These are phyloP conservation scores for Colletotrichum spaethianum DNA, from an alignment of 2,329 filamentous ascomycete genomes.

Conservation along the genomic window DNA sequence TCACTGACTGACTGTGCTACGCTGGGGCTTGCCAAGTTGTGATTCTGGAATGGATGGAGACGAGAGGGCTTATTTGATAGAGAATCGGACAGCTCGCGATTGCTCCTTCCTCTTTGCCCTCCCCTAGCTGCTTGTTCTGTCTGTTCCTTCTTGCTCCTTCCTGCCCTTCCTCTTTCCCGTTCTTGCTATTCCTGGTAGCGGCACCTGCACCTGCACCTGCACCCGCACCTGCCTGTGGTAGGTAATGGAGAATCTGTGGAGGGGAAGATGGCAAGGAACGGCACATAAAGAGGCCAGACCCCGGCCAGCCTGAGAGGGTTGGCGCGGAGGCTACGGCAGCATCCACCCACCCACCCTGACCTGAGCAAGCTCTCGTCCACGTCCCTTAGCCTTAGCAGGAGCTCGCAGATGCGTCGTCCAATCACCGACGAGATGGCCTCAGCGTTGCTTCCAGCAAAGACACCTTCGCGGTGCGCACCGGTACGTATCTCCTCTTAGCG, in stretches of 20 bases:
- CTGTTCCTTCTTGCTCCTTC: background rate
- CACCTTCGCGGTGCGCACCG: conserved; percentile 15
- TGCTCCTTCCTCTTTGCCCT: background rate
- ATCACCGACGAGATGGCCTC: conserved; percentile 3
- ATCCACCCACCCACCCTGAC: no score
- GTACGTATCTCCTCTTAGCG: conserved; percentile 21
- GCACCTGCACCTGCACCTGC: conserved; percentile 6
- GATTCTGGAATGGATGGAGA: conserved; percentile 4
- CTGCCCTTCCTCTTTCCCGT: background rate
- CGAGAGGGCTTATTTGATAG: conserved; percentile 14
- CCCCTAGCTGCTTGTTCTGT: background rate
- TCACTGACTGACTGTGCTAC: background rate
- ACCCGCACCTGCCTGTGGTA: background rate
- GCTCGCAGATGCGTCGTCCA: conserved; percentile 20
- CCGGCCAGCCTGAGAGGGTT: background rate
- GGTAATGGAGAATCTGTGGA: conserved; percentile 10
- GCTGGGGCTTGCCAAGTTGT: conserved; percentile 5
- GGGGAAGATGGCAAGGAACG: conserved; percentile 16
- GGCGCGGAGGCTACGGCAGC: conserved; percentile 37
- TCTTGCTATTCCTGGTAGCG: conserved; percentile 2
- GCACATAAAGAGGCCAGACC: conserved; percentile 4
- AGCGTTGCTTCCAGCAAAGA: conserved; percentile 29
- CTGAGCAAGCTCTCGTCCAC: conserved; percentile 9
- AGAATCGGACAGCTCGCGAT: background rate
- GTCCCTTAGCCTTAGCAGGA: background rate